Evolutionary conservation across 257 asterid species (phyloP).

Genomic region (Fraxinus quadrangulata): DNA sequence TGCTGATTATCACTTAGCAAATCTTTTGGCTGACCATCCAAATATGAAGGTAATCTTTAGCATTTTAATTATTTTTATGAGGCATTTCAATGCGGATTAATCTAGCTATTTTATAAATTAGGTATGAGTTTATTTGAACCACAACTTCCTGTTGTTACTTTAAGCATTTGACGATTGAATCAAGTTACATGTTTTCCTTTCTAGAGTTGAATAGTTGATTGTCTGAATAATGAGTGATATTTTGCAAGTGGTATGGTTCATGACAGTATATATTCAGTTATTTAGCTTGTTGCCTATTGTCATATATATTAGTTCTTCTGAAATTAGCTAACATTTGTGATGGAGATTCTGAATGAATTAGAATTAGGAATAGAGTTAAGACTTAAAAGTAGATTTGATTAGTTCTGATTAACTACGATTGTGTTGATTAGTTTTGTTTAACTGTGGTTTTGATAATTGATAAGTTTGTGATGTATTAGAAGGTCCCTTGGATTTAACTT

Average conservation of each 20-base stretch:
- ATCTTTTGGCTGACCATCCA: constrained; percentile 88
- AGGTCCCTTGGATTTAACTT: neutral
- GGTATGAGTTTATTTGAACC: neutral
- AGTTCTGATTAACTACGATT: neutral
- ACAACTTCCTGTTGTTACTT: neutral
- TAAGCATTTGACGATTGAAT: constrained; percentile 4
- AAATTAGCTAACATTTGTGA: neutral
- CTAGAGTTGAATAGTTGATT: neutral
- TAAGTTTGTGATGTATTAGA: neutral
- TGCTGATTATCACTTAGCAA: constrained; percentile 91
- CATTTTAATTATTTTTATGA: neutral
- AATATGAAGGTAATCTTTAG: constrained; percentile 80
- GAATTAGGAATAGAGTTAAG: neutral
- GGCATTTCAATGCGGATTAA: neutral
- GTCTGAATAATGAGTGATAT: neutral
- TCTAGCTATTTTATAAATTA: neutral
- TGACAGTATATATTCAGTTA: neutral
- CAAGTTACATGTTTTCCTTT: neutral
- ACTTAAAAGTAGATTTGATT: neutral
- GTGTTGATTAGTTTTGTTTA: neutral
- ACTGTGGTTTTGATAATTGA: neutral
- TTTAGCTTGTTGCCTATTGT: neutral
- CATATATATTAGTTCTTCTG: neutral
- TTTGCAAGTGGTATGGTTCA: neutral
- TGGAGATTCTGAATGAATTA: neutral